A percentile compares a stretch with the other conserved stretches of the same genome.
These are phyloP conservation scores for Saprolegnia diclina DNA, from an alignment of 352 stramenopile genomes.

Conservation along the genomic window DNA sequence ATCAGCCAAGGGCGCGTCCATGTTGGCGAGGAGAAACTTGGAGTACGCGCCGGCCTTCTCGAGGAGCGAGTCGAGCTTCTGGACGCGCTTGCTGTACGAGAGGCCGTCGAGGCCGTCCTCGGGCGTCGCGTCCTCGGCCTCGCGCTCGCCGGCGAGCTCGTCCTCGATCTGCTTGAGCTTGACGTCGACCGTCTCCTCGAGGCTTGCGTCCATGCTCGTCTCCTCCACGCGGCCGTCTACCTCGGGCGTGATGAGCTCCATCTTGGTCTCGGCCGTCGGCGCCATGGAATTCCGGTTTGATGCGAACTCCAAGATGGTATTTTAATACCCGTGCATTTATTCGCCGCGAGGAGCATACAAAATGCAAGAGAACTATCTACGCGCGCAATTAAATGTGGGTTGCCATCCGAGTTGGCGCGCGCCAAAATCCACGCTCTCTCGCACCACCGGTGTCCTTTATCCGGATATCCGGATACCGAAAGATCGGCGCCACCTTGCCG, in stretches of 20 bases:
- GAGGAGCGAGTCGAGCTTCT: constrained; percentile 80
- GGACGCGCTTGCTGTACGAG: constrained; percentile 21
- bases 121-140: not conserved
- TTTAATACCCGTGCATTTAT: not conserved
- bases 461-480: not conserved
- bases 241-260: too few species aligned
- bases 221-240: not conserved
- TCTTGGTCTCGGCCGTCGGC: too few species aligned
- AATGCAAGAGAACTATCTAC: not conserved
- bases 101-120: constrained; percentile 9
- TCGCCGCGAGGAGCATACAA: too few species aligned
- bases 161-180: constrained; percentile 23
- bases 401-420: not conserved
- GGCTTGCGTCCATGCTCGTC: not conserved
- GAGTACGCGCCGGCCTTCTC: constrained; percentile 85
- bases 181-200: constrained; percentile 3
- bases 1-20: constrained; percentile 43
- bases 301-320: not conserved
- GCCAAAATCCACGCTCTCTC: constrained; percentile 1
- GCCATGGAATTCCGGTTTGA: not conserved
- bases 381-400: not conserved
- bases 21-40: constrained; percentile 83
- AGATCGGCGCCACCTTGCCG: not conserved
- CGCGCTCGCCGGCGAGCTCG: not conserved
- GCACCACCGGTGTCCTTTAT: not conserved